These are phyloP conservation scores for Camelina sativa DNA, from an alignment of 345 rosid species.

Conservation along the genomic window DNA sequence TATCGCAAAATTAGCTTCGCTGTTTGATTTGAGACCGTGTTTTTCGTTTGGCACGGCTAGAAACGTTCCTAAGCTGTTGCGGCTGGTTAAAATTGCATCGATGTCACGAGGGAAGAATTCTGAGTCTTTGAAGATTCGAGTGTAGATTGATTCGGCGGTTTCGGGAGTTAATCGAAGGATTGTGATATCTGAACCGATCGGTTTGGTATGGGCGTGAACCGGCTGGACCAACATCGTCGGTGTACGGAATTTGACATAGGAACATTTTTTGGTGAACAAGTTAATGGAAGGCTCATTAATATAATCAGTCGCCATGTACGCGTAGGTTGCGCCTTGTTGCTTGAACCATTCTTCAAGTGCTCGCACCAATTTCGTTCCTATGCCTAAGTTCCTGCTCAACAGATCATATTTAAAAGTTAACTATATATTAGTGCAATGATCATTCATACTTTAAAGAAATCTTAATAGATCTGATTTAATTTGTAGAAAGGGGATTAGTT, in stretches of 20 bases:
- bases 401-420: neutral
- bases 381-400: constrained; percentile 65
- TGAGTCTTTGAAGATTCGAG: constrained; percentile 45
- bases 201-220: constrained; percentile 67
- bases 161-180: constrained; percentile 45
- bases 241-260: constrained; percentile 60
- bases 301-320: constrained; percentile 77
- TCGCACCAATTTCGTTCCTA: constrained; percentile 61
- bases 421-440: neutral
- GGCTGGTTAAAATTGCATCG: constrained; percentile 49
- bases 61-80: constrained; percentile 69
- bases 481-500: neutral
- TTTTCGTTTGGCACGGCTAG: constrained; percentile 55
- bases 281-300: constrained; percentile 68
- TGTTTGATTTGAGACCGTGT: constrained; percentile 44
- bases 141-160: constrained; percentile 53
- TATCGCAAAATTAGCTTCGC: constrained; percentile 54
- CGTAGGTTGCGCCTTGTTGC: constrained; percentile 62
- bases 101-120: constrained; percentile 76
- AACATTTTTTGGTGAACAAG: constrained; percentile 60
- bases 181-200: constrained; percentile 41
- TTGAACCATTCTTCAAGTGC: constrained; percentile 72
- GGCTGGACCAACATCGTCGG: constrained; percentile 72
- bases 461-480: neutral
- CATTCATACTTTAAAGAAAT: neutral